A percentile compares a stretch with the other conserved stretches of the same genome.
phyloP scores from a whole-genome alignment of 2,329 filamentous ascomycete genomes.

The Penicillium nordicum region DNA sequence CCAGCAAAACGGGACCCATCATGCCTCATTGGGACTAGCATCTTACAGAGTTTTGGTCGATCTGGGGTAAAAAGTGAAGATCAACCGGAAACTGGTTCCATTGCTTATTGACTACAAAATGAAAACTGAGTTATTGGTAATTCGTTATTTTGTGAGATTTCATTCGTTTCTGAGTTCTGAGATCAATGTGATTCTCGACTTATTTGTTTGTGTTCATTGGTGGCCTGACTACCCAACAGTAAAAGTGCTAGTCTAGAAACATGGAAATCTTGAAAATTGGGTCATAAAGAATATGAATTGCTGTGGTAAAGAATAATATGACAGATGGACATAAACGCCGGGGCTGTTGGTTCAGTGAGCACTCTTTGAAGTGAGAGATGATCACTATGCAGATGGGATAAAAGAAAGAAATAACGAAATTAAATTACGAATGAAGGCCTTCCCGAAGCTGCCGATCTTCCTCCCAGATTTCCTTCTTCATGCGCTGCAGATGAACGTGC shows the following conservation, averaged over 20 bases:
- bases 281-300: slow-evolving; percentile 5
- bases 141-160: background rate
- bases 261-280: background rate
- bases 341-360: slow-evolving; percentile 1
- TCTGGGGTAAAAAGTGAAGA: slow-evolving; percentile 22
- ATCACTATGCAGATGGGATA: slow-evolving; percentile 6
- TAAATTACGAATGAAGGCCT: slow-evolving; percentile 16
- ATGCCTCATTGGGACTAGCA: background rate
- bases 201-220: background rate
- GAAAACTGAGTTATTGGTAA: background rate
- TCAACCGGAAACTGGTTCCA: slow-evolving; percentile 3
- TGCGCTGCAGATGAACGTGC: slow-evolving; percentile 52
- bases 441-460: slow-evolving; percentile 39
- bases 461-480: slow-evolving; percentile 58
- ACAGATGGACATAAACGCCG: background rate
- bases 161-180: background rate
- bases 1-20: background rate
- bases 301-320: slow-evolving; percentile 5
- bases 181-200: background rate
- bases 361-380: background rate
- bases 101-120: background rate
- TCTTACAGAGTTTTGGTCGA: slow-evolving; percentile 7
- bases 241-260: background rate
- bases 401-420: background rate
- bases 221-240: background rate